A percentile compares a stretch with the other conserved stretches of the same genome.
Evolutionary conservation across 2,329 filamentous ascomycete species (phyloP).

Genomic region (Xylariaceae sp.): DNA sequence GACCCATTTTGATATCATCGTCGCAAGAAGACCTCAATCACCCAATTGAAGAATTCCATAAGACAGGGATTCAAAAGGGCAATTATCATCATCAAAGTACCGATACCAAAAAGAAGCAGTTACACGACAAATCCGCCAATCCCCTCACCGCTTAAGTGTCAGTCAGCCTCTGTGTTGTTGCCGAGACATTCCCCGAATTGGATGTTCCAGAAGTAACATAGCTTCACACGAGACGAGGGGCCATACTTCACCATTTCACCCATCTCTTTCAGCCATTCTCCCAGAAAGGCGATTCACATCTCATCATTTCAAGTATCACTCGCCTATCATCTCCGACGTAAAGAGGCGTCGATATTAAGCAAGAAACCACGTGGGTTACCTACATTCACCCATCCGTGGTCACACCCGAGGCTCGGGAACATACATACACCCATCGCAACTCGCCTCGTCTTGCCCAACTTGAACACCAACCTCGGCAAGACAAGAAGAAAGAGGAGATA

Average conservation of each 20-base stretch:
- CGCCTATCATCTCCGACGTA: too few species aligned
- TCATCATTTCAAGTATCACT: too few species aligned
- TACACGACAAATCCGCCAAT: neutral
- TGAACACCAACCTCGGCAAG: neutral
- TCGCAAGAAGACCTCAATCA: neutral
- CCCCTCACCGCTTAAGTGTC: neutral
- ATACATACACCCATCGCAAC: too few species aligned
- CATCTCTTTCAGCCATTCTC: too few species aligned
- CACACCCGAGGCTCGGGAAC: too few species aligned
- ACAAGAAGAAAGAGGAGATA: conserved; percentile 3
- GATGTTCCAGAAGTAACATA: neutral
- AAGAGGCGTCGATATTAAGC: neutral
- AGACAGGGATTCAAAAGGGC: neutral
- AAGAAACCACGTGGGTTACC: neutral
- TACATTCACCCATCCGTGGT: too few species aligned
- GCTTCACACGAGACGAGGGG: neutral
- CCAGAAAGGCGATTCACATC: too few species aligned
- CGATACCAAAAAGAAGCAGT: conserved; percentile 6
- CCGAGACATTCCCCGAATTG: neutral
- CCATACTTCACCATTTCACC: conserved; percentile 8
- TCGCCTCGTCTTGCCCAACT: conserved; percentile 11
- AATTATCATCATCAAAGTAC: conserved; percentile 7
- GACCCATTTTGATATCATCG: neutral
- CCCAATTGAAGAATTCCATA: neutral
- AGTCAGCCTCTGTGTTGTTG: neutral